These are phyloP conservation scores for Ophiocordyceps camponoti-saundersi DNA, from an alignment of 2,329 filamentous ascomycete genomes.

Conservation along the genomic window DNA sequence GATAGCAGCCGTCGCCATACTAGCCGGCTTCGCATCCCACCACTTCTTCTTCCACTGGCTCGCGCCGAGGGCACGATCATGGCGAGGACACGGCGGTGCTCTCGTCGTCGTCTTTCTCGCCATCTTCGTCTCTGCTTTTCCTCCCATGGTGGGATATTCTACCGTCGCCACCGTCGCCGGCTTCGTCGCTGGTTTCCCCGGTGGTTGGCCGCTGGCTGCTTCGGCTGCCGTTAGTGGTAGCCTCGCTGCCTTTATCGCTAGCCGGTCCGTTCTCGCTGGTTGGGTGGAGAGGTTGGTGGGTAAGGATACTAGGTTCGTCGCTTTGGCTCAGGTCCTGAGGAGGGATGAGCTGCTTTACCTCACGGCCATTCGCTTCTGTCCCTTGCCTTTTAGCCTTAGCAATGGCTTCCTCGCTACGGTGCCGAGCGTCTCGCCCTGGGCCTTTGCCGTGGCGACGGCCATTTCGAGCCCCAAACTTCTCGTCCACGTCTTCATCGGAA, in stretches of 20 bases:
- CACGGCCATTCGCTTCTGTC: conserved; percentile 82
- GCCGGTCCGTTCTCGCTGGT: conserved; percentile 57
- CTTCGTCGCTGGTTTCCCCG: conserved; percentile 38
- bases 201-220: conserved; percentile 70
- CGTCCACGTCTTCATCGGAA: conserved; percentile 84
- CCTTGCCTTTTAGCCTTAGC: conserved; percentile 78
- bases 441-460: conserved; percentile 69
- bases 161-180: conserved; percentile 42
- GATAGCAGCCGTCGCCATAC: conserved; percentile 26
- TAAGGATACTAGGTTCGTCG: conserved; percentile 72
- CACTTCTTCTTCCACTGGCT: conserved; percentile 56
- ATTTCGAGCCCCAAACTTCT: conserved; percentile 73
- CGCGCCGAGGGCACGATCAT: conserved; percentile 54
- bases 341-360: conserved; percentile 80
- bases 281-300: conserved; percentile 73
- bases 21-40: conserved; percentile 65
- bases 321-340: conserved; percentile 72
- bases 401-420: conserved; percentile 93
- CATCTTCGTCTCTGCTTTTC: conserved; percentile 65
- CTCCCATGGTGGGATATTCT: conserved; percentile 76
- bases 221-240: conserved; percentile 64
- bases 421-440: conserved; percentile 61
- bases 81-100: conserved; percentile 61
- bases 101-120: conserved; percentile 54
- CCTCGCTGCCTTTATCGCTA: conserved; percentile 63